Evolutionary conservation across 805 yeast species (phyloP), one percentile per base, ranked within the genome.

Genomic region (Metschnikowia orientalis): DNA sequence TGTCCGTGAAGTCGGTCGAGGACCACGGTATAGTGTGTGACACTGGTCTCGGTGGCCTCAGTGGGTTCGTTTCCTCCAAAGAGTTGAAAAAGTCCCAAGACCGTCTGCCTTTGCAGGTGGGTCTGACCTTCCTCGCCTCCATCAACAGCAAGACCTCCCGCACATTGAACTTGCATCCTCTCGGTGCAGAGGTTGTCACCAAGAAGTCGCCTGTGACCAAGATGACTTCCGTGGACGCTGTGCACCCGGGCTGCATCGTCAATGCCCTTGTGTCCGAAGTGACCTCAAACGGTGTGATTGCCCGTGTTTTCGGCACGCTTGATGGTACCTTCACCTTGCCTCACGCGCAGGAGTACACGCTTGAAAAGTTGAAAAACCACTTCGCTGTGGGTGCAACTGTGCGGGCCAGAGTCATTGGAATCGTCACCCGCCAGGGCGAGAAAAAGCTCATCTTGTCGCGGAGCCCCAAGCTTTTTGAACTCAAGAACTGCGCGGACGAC

Each of bases 11-110:
- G 41, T 81, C 94, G 28, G 60, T 85, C 15, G 97, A 92, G 68
- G 99, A 92, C 55, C 96, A 87, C 55, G 98, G 98, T 60, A 73
- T 78, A 15, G 75, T 85, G 36, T 60, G 90, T 26, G 81, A 80
- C 46, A 56, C 82, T 23, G 97, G 97, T 20, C 53, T 70, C 31
- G 56, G 57, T 6, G 73, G 69, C 5, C 37, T 71, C 6, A 62
- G 76, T 18, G 95, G 95, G 1, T 89, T 90, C 57, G 64, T 89
- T 29, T 72, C 94, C 2, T 79, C 75, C 43, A 81, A 80, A 44
- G 90, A 81, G 37, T 58, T 82, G 31, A 54, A 57, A 23, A 50
- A 54, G 22, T 65, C 69, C 10, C 62, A 41, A 15, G 56, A 62
- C 8, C 40, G 61, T 6, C 68, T 61, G 12, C 29, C 47, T 1